A percentile compares a stretch with the other conserved stretches of the same genome.
Evolutionary conservation across 2,329 filamentous ascomycete genomes (phyloP).

Genomic region (Fusarium sp.): DNA sequence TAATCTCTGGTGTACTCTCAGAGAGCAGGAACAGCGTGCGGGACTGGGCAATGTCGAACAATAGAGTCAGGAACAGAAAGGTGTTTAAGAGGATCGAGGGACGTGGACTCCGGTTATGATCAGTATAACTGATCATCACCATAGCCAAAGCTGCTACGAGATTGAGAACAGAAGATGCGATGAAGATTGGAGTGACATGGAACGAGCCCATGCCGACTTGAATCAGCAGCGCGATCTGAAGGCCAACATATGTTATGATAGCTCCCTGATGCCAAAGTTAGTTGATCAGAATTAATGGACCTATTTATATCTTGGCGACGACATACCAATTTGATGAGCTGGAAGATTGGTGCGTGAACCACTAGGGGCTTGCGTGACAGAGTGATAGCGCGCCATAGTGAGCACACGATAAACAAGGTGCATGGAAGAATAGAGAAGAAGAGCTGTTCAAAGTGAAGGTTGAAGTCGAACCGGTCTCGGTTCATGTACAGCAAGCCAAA

Average conservation of each 20-base stretch:
- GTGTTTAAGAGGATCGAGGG: conserved; percentile 54
- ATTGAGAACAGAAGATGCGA: conserved; percentile 21
- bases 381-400: conserved; percentile 45
- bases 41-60: conserved; percentile 54
- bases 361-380: conserved; percentile 45
- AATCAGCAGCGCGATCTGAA: neutral
- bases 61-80: conserved; percentile 53
- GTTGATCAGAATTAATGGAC: neutral
- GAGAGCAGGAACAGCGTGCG: conserved; percentile 54
- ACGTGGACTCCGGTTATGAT: conserved; percentile 50
- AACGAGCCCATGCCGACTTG: neutral
- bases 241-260: neutral
- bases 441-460: conserved; percentile 57
- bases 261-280: neutral
- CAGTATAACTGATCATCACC: conserved; percentile 43
- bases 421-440: conserved; percentile 55
- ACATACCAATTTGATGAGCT: conserved; percentile 22
- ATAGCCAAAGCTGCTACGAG: conserved; percentile 43
- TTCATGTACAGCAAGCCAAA: neutral
- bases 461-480: conserved; percentile 60
- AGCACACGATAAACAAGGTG: conserved; percentile 49
- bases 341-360: conserved; percentile 47
- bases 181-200: neutral
- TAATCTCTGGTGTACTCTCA: conserved; percentile 9
- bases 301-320: too few species aligned